Evolutionary conservation across 257 asterid genomes (phyloP).

Genomic region (Ajuga chamaepitys): DNA sequence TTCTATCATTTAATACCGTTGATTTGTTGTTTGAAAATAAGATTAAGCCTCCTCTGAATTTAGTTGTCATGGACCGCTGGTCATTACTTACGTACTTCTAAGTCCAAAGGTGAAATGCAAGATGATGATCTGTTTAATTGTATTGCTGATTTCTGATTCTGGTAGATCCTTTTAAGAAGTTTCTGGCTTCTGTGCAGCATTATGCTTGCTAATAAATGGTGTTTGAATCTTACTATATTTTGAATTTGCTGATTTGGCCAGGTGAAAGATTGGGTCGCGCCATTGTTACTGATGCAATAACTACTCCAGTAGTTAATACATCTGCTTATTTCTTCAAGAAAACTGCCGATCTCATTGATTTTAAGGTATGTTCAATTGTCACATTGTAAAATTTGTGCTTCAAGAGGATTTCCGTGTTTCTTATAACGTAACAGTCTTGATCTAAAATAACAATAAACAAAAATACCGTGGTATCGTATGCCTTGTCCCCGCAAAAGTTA

Average conservation of each 20-base stretch:
- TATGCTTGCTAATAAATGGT: background rate
- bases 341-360: slow-evolving; percentile 80
- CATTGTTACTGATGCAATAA: slow-evolving; percentile 73
- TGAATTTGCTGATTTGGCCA: slow-evolving; percentile 20
- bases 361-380: slow-evolving; percentile 49
- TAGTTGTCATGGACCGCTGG: no score
- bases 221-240: background rate
- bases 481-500: background rate
- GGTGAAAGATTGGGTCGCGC: slow-evolving; percentile 94
- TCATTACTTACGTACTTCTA: background rate
- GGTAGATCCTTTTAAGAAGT: background rate
- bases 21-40: background rate
- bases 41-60: background rate
- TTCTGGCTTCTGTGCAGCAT: background rate
- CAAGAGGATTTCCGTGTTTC: background rate
- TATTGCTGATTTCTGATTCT: background rate
- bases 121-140: background rate
- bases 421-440: background rate
- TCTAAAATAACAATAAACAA: background rate
- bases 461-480: background rate
- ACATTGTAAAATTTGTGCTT: background rate
- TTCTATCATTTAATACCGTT: background rate
- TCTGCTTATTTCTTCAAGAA: slow-evolving; percentile 89
- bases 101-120: background rate
- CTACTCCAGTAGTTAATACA: slow-evolving; percentile 87